These are phyloP conservation scores for Cucumis variabilis DNA, from an alignment of 331 rosid species.

Conservation along the genomic window DNA sequence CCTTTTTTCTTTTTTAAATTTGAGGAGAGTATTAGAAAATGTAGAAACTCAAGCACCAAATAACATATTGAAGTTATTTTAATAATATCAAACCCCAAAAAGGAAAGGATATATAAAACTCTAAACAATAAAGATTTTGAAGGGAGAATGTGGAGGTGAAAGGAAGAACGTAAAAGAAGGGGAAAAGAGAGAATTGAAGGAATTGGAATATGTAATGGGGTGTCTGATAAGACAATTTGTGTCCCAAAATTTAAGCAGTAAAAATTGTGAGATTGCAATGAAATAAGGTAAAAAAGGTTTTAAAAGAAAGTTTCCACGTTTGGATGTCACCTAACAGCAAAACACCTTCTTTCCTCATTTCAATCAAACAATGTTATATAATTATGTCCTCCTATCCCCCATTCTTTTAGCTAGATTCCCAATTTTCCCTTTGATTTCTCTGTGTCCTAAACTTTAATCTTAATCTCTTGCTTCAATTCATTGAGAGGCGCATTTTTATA, in stretches of 20 bases:
- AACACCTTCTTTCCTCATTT: constrained; percentile 25
- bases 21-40: no score
- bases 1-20: no score
- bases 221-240: not conserved
- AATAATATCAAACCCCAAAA: no score
- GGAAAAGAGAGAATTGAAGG: not conserved
- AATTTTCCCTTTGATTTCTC: not conserved
- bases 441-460: not conserved
- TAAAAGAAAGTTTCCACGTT: constrained; percentile 26
- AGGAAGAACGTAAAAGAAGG: constrained; percentile 14
- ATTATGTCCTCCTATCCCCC: constrained; percentile 5
- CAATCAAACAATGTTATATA: constrained; percentile 28
- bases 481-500: not conserved
- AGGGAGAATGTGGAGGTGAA: not conserved
- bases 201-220: constrained; percentile 4
- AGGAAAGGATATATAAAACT: no score
- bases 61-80: no score
- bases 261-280: constrained; percentile 20
- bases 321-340: constrained; percentile 38
- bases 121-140: not conserved
- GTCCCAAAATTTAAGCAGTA: constrained; percentile 13
- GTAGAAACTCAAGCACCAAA: no score
- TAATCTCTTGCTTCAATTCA: not conserved
- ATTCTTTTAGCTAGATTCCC: constrained; percentile 15
- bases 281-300: constrained; percentile 3